Base-by-base conservation (phyloP, 495 filamentous ascomycete species). In the Aspergillus coremiiformis region DNA sequence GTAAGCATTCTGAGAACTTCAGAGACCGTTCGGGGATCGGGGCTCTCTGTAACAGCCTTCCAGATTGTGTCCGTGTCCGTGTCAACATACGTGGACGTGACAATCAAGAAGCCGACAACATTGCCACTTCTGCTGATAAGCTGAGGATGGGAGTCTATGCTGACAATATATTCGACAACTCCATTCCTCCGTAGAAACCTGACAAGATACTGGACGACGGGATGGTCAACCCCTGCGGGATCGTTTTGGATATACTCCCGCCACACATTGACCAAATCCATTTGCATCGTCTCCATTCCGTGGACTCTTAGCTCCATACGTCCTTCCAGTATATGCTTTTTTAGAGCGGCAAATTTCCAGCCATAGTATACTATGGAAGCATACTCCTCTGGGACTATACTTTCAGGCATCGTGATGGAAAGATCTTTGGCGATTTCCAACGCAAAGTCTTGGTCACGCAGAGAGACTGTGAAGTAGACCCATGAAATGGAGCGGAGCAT, bases 111-210 rank as follows among this genome's bases (percentile, higher is more conserved):
- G 0, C 86, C 86, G 35, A 95, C 74, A 48, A 97, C 86, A 50
- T 96, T 95, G 52, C 77, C 76, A 61, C 87, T 86, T 54, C 88
- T 80, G 37, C 71, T 75, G 41, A 95, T 94, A 51, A 98, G 80
- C 59, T 95, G 89, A 5, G 88, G 87, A 61, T 97, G 93, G 15
- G 93, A 95, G 49, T 89, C 90, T 39, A 91, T 83, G 1, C 93
- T 88, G 49, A 97, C 82, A 23, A 98, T 79, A 65, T 97, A 95
- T 42, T 89, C 82, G 39, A 95, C 76, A 21, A 95, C 75, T 52
- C 79, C 80, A 39, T 81, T 81, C 3, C 74, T 57, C 22, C 82
- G 68, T 37, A 95, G 76, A 53, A 84, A 85, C 20, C 77, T 68
- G 19, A 86, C 77, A 47, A 90, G 71, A 57, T 83, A 86, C 27